A percentile compares a stretch with the other conserved stretches of the same genome.
Conservation (phyloP, 768 basidiomycete genomes). For the Sarcomyxa edulis region DNA sequence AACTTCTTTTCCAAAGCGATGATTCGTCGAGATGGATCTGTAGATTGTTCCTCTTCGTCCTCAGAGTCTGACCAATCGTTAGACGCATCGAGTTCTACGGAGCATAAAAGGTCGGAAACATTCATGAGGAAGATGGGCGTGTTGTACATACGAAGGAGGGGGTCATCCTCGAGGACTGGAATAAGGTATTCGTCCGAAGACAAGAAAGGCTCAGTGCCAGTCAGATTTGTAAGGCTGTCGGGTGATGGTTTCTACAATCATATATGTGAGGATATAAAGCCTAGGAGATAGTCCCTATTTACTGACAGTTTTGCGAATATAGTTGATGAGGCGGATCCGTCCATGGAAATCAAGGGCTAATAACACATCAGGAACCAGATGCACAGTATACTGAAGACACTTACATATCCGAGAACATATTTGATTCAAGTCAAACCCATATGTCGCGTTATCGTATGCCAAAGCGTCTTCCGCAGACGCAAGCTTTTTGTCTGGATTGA, state of each 20-base stretch:
- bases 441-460: constrained; percentile 50
- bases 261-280: constrained; percentile 6
- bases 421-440: constrained; percentile 60
- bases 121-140: neutral
- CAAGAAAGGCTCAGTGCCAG: constrained; percentile 59
- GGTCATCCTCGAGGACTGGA: constrained; percentile 82
- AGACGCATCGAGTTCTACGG: constrained; percentile 45
- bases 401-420: constrained; percentile 49
- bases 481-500: constrained; percentile 63
- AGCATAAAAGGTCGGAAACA: constrained; percentile 3
- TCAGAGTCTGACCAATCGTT: constrained; percentile 80
- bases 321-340: constrained; percentile 81
- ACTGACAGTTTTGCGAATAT: constrained; percentile 71
- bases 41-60: constrained; percentile 36
- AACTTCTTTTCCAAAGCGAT: constrained; percentile 59
- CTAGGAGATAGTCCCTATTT: constrained; percentile 3
- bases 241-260: constrained; percentile 47
- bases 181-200: constrained; percentile 74
- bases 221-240: constrained; percentile 37
- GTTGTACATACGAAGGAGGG: constrained; percentile 70
- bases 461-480: constrained; percentile 55
- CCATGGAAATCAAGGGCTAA: constrained; percentile 75
- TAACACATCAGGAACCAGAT: constrained; percentile 5
- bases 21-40: constrained; percentile 41
- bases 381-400: constrained; percentile 13